Percentiles rank a stretch among this genome's conserved stretches.
These are phyloP conservation scores for Aspergillus ochraceus DNA, from an alignment of 2,329 filamentous ascomycete genomes.

Conservation along the genomic window DNA sequence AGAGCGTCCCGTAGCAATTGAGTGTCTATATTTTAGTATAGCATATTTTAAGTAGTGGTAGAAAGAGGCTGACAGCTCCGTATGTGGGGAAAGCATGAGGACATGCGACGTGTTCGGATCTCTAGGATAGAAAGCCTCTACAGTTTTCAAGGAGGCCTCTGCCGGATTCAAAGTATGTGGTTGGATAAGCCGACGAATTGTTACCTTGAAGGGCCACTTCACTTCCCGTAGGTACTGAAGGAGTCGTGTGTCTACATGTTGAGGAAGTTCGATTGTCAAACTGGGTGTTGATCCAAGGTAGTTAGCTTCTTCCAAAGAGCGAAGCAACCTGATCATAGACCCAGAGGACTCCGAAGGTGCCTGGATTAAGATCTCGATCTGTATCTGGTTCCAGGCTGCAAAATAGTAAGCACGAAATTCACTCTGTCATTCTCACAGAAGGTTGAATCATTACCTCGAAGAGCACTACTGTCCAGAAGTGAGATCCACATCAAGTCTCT, in stretches of 20 bases:
- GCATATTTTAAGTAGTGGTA: conserved; percentile 83
- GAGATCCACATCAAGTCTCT: conserved; percentile 73
- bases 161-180: conserved; percentile 61
- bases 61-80: conserved; percentile 76
- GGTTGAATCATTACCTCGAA: conserved; percentile 56
- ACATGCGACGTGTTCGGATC: conserved; percentile 68
- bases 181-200: conserved; percentile 72
- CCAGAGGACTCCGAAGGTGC: conserved; percentile 70
- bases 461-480: conserved; percentile 69
- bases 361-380: conserved; percentile 81
- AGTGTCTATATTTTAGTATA: conserved; percentile 76
- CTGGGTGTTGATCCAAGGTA: conserved; percentile 70
- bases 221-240: conserved; percentile 64
- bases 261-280: conserved; percentile 81
- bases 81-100: conserved; percentile 79
- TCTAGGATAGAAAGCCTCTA: conserved; percentile 85
- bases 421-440: not conserved
- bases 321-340: conserved; percentile 72
- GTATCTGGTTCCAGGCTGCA: conserved; percentile 73
- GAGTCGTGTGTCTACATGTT: conserved; percentile 65
- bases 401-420: not conserved
- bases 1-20: conserved; percentile 48
- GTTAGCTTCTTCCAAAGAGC: conserved; percentile 73
- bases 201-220: conserved; percentile 68
- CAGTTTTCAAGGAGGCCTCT: conserved; percentile 70